A percentile compares a stretch with the other conserved stretches of the same genome.
phyloP scores from a whole-genome alignment of 2,329 filamentous ascomycete genomes.

The Tolypocladium nubicola region DNA sequence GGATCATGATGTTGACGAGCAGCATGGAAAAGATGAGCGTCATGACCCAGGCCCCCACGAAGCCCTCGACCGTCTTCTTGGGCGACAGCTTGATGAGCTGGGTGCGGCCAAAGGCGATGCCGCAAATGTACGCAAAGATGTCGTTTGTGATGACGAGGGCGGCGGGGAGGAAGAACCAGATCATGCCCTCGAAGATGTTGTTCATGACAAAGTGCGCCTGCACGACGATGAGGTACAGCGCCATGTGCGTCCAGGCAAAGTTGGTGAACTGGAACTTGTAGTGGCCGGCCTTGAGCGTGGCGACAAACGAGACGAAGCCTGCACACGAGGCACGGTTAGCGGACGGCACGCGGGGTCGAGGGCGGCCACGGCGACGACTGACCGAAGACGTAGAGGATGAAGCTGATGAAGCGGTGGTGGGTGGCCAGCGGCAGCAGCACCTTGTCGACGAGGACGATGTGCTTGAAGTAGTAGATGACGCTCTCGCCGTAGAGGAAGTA shows the following conservation, averaged over 20 bases:
- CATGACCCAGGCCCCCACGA: slow-evolving; percentile 92
- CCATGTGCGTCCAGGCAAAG: slow-evolving; percentile 99
- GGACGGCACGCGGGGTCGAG: not conserved
- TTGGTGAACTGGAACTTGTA: slow-evolving; percentile 99
- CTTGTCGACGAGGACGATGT: slow-evolving; percentile 90
- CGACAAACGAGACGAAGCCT: slow-evolving; percentile 98
- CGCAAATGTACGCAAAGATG: slow-evolving; percentile 95
- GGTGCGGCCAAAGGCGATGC: slow-evolving; percentile 91
- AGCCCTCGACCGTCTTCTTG: slow-evolving; percentile 98
- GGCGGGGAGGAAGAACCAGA: slow-evolving; percentile 97
- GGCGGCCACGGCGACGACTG: slow-evolving; percentile 20
- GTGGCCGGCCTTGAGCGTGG: slow-evolving; percentile 85
- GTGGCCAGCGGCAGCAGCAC: slow-evolving; percentile 88
- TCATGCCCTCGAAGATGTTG: slow-evolving; percentile 98
- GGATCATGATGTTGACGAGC: slow-evolving; percentile 75
- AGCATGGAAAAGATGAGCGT: slow-evolving; percentile 77
- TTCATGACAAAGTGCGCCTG: slow-evolving; percentile 99
- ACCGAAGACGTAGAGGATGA: slow-evolving; percentile 97
- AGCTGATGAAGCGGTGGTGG: slow-evolving; percentile 97
- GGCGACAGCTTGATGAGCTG: slow-evolving; percentile 96
- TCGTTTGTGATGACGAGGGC: slow-evolving; percentile 96
- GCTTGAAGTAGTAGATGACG: slow-evolving; percentile 99
- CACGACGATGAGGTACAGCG: slow-evolving; percentile 91
- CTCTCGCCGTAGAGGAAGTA: slow-evolving; percentile 98
- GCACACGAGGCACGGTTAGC: slow-evolving; percentile 7